A percentile compares a stretch with the other conserved stretches of the same genome.
These are phyloP conservation scores for Phalaenopsis hybrid DNA, from an alignment of 116 monocot genomes.

Conservation along the genomic window DNA sequence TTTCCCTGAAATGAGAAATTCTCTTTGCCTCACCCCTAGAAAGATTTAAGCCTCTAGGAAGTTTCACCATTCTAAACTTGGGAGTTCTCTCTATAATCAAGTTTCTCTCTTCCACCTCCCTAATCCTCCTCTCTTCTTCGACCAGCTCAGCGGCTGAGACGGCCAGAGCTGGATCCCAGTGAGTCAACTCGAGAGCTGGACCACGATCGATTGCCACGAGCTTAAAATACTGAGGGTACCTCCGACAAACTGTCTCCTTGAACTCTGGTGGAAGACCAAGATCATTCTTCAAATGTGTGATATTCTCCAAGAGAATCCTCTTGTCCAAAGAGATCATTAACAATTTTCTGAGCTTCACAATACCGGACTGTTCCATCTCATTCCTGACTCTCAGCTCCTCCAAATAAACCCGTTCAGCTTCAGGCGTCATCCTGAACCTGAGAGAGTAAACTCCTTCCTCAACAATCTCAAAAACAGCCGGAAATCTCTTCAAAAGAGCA, in stretches of 20 bases:
- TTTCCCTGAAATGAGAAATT: slow-evolving; percentile 60
- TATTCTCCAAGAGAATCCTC: slow-evolving; percentile 70
- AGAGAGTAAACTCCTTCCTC: slow-evolving; percentile 96
- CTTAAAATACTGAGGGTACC: slow-evolving; percentile 89
- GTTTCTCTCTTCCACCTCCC: slow-evolving; percentile 67
- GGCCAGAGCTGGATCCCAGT: slow-evolving; percentile 82
- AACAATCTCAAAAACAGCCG: slow-evolving; percentile 85
- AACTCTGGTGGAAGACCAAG: slow-evolving; percentile 82
- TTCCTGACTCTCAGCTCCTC: slow-evolving; percentile 77
- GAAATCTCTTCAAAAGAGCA: slow-evolving; percentile 74
- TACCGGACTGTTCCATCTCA: slow-evolving; percentile 65
- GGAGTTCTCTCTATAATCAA: slow-evolving; percentile 85
- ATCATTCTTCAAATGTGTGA: slow-evolving; percentile 78
- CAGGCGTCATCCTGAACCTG: slow-evolving; percentile 67
- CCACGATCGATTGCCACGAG: slow-evolving; percentile 72
- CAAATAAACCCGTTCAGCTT: slow-evolving; percentile 74
- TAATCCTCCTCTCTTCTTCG: slow-evolving; percentile 63
- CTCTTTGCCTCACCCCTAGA: slow-evolving; percentile 88
- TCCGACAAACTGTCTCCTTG: slow-evolving; percentile 52
- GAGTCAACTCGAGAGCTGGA: slow-evolving; percentile 78
- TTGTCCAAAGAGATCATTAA: slow-evolving; percentile 96
- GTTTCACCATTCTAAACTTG: slow-evolving; percentile 66
- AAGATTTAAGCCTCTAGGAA: slow-evolving; percentile 74
- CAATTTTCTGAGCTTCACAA: slow-evolving; percentile 77
- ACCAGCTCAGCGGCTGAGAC: slow-evolving; percentile 67